Conservation (phyloP, 108 stramenopile genomes). For the Nitzschia inconspicua region DNA sequence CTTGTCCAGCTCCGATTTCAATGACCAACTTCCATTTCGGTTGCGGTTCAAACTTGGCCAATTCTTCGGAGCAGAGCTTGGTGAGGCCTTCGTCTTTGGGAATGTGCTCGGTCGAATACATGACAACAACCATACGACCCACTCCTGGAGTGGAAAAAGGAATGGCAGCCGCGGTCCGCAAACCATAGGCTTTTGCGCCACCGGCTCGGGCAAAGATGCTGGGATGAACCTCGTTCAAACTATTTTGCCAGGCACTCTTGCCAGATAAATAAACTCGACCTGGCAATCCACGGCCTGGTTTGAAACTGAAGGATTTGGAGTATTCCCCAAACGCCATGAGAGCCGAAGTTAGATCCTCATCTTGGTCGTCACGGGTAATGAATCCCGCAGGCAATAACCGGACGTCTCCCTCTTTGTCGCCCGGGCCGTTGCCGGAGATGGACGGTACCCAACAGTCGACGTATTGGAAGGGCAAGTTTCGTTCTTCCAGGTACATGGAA, state of each 20-base stretch:
- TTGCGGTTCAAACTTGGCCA: slow-evolving; percentile 36
- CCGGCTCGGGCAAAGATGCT: slow-evolving; percentile 55
- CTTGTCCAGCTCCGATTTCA: slow-evolving; percentile 24
- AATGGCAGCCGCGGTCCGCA: slow-evolving; percentile 50
- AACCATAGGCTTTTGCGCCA: slow-evolving; percentile 56
- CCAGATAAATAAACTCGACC: slow-evolving; percentile 52
- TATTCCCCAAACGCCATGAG: slow-evolving; percentile 53
- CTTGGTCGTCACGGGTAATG: slow-evolving; percentile 24
- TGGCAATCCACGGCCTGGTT: slow-evolving; percentile 51
- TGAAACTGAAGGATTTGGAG: slow-evolving; percentile 54
- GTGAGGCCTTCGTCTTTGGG: slow-evolving; percentile 26
- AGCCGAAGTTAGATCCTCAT: slow-evolving; percentile 8
- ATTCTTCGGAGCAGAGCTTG: slow-evolving; percentile 15
- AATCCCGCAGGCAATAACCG: slow-evolving; percentile 36
- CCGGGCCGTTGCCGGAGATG: slow-evolving; percentile 9
- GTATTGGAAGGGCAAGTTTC: slow-evolving; percentile 46
- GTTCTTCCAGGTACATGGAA: slow-evolving; percentile 23
- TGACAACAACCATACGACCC: slow-evolving; percentile 50
- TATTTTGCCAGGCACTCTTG: slow-evolving; percentile 42
- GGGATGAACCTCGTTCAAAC: slow-evolving; percentile 32
- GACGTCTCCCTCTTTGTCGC: background rate
- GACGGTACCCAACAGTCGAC: slow-evolving; percentile 60
- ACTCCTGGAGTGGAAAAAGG: slow-evolving; percentile 39
- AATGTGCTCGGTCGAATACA: slow-evolving; percentile 49
- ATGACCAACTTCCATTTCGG: slow-evolving; percentile 66